Evolutionary conservation across 441 rosid genomes (phyloP).

Genomic region (Melastoma candidum): DNA sequence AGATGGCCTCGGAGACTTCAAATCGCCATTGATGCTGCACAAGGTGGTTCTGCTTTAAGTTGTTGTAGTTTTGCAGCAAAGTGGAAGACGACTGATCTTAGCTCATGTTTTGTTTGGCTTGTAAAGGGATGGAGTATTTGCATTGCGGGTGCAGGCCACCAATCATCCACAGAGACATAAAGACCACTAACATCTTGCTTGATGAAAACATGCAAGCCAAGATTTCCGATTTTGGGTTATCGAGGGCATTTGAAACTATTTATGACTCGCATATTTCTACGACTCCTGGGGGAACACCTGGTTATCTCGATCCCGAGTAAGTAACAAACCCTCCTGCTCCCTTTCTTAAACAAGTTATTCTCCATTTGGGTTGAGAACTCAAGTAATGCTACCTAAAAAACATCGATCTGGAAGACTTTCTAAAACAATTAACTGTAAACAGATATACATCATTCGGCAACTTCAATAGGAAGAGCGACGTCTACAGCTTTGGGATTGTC

Average conservation of each 20-base stretch:
- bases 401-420: no score
- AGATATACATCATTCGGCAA: constrained; percentile 1
- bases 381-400: no score
- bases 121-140: constrained; percentile 10
- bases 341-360: not conserved
- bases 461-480: constrained; percentile 9
- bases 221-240: constrained; percentile 8
- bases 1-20: constrained; percentile 5
- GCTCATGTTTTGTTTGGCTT: no score
- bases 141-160: constrained; percentile 9
- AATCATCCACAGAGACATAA: constrained; percentile 11
- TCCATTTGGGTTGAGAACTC: no score
- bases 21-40: constrained; percentile 8
- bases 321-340: not conserved
- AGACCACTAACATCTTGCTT: constrained; percentile 6
- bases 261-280: constrained; percentile 5
- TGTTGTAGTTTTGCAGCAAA: not conserved
- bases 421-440: not conserved
- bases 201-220: constrained; percentile 7
- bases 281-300: constrained; percentile 2
- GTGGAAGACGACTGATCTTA: no score
- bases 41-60: not conserved
- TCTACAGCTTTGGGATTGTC: constrained; percentile 10
- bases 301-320: constrained; percentile 12
- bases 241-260: not conserved